Evolutionary conservation across 2,329 filamentous ascomycete genomes (phyloP), one percentile per base, ranked within the genome.

Genomic region (Lachnellula cervina): DNA sequence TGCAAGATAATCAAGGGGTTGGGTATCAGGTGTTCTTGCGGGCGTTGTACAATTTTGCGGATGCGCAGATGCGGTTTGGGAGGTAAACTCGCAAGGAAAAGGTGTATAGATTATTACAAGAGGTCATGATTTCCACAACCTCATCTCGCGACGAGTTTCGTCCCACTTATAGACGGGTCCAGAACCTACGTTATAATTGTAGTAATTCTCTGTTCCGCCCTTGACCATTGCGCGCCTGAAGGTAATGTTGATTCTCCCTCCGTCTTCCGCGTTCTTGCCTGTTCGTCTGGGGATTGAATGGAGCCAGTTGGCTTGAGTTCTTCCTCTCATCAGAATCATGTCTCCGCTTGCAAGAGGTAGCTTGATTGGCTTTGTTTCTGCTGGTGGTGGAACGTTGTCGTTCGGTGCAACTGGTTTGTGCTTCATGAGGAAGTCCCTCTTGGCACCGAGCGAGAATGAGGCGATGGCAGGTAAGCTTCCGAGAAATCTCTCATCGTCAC

Each of bases 11-110:
- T 70, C 81, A 88, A 60, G 85, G 85, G 1, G 92, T 99, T 17
- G 91, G 91, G 45, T 99, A 99, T 72, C 92, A 97, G 69, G 88
- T 96, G 32, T 99, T 97, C 71, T 77, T 97, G 61, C 81, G 87
- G 60, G 93, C 87, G 1, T 74, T 99, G 64, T 87, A 89, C 71
- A 90, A 87, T 66, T 99, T 84, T 73, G 88, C 90, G 9, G 86
- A 85, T 62, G 93, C 92, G 3, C 89, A 96, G 72, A 95, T 97
- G 81, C 83, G 92, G 56, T 84, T 92, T 66, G 68, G 68, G 32
- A 62, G 68, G 61, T 70, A 68, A 62, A 11, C 13, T 3, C 28
- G 9, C 28, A 55, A 32, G 13, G 23, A 47, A 13, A 34, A 3
- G 19, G 19, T 25, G 32, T 47, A 16, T 38, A 42, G 40, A 44